phyloP scores from a whole-genome alignment of 176 grass and related monocot genomes.

The Hyparrhenia diplandra region DNA sequence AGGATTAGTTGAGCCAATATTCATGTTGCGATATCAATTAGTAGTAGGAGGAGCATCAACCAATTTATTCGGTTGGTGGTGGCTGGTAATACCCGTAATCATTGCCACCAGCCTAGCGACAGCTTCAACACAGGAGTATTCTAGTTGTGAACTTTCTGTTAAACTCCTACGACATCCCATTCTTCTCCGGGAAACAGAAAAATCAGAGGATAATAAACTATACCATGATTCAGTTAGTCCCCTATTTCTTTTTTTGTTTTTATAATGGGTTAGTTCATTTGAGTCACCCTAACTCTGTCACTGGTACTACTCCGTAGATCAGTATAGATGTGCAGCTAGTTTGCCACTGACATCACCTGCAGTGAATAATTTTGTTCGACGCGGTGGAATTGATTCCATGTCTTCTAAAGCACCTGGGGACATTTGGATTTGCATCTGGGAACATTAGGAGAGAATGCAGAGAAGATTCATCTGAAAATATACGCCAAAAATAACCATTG shows the following conservation, averaged over 20 bases:
- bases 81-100: conserved; percentile 14
- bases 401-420: no score
- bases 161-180: background rate
- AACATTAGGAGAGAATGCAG: background rate
- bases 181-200: background rate
- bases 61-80: conserved; percentile 24
- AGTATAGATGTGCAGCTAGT: background rate
- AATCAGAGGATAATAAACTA: background rate
- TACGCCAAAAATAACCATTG: background rate
- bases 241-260: no score
- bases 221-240: background rate
- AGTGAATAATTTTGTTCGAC: background rate
- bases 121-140: background rate
- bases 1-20: background rate
- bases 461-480: background rate
- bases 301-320: background rate
- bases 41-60: background rate
- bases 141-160: background rate
- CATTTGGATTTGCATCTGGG: background rate
- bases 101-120: conserved; percentile 50
- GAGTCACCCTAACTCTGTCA: no score
- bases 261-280: no score
- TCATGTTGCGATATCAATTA: conserved; percentile 3
- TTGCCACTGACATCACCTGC: no score
- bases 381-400: background rate